phyloP scores from a whole-genome alignment of 371 early-diverging fungal genomes.

The Circinella minor region DNA sequence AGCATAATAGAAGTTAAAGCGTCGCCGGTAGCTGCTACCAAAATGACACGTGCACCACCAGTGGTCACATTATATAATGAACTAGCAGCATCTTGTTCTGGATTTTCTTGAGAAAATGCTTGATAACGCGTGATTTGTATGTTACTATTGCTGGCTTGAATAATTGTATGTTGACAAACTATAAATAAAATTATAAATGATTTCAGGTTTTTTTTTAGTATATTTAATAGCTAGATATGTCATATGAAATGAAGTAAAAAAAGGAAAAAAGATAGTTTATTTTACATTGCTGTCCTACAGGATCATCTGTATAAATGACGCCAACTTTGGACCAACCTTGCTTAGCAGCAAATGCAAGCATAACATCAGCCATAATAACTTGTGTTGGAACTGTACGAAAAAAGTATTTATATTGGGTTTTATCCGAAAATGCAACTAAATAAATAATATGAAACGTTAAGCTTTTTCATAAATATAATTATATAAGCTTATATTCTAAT shows the following conservation, averaged over 20 bases:
- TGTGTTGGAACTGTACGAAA: conserved; percentile 61
- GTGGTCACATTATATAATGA: conserved; percentile 35
- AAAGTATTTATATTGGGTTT: conserved; percentile 51
- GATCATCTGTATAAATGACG: conserved; percentile 49
- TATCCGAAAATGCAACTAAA: conserved; percentile 49
- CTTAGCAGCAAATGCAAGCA: conserved; percentile 43
- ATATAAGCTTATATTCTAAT: neutral
- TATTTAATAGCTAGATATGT: too few relatives aligned
- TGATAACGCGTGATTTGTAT: conserved; percentile 43
- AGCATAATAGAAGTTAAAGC: conserved; percentile 36
- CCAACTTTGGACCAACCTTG: conserved; percentile 56
- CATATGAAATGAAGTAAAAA: too few relatives aligned
- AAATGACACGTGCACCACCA: conserved; percentile 47
- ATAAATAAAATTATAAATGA: neutral
- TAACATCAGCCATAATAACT: conserved; percentile 49
- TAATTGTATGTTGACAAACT: conserved; percentile 49
- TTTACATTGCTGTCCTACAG: conserved; percentile 56
- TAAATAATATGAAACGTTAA: neutral
- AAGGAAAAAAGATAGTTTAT: too few relatives aligned
- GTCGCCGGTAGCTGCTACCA: conserved; percentile 41
- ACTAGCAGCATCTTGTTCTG: conserved; percentile 25
- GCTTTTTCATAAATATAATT: too few relatives aligned
- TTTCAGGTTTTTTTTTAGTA: too few relatives aligned
- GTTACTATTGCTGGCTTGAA: conserved; percentile 37
- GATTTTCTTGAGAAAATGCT: conserved; percentile 24